A percentile compares a stretch with the other conserved stretches of the same genome.
phyloP scores from a whole-genome alignment of 805 yeast genomes.

The Kodamaea neixiangensis region DNA sequence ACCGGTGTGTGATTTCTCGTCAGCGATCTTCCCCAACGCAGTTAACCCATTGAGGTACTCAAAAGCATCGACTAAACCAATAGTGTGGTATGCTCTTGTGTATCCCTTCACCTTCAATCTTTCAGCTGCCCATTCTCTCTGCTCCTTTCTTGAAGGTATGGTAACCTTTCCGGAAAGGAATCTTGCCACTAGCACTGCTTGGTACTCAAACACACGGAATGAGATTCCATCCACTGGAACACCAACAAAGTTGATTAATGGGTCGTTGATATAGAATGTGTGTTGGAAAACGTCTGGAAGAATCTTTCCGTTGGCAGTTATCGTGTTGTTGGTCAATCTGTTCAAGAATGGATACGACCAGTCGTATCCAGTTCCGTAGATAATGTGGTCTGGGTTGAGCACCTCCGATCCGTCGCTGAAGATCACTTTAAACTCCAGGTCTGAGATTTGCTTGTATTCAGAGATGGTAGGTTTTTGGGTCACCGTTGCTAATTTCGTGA shows the following conservation, averaged over 20 bases:
- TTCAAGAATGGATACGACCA: constrained; percentile 63
- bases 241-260: constrained; percentile 64
- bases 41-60: constrained; percentile 16
- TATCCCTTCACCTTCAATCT: constrained; percentile 45
- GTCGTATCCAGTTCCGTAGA: constrained; percentile 77
- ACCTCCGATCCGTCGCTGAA: constrained; percentile 52
- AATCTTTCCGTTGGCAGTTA: constrained; percentile 26
- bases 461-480: constrained; percentile 26
- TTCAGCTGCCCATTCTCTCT: constrained; percentile 43
- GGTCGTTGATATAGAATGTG: constrained; percentile 56
- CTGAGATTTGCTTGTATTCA: constrained; percentile 17
- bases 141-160: constrained; percentile 51
- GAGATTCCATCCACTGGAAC: constrained; percentile 64
- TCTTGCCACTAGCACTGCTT: constrained; percentile 65
- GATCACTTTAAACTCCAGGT: constrained; percentile 35
- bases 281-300: constrained; percentile 57
- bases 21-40: constrained; percentile 19
- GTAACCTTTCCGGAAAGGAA: constrained; percentile 56
- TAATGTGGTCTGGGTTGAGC: constrained; percentile 52
- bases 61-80: constrained; percentile 21
- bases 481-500: constrained; percentile 11
- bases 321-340: constrained; percentile 32
- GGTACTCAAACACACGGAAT: constrained; percentile 60
- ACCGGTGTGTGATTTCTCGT: constrained; percentile 16
- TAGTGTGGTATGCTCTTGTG: constrained; percentile 44